Conservation (phyloP, 192 early-diverging fungal genomes). For the Diversispora epigaea region DNA sequence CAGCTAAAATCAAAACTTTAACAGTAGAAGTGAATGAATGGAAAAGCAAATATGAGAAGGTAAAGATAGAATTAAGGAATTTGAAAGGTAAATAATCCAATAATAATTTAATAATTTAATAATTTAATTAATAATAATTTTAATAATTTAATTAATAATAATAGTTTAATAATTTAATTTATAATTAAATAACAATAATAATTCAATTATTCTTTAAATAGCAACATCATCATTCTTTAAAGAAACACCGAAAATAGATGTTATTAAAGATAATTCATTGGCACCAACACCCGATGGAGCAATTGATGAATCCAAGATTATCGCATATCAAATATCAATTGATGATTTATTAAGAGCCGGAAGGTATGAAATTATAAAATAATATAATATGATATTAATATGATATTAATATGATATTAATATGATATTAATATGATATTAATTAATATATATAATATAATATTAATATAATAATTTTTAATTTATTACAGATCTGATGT, state of each 20-base stretch:
- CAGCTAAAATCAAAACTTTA: constrained; percentile 44
- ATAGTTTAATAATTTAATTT: background rate
- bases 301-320: constrained; percentile 68
- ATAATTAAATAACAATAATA: background rate
- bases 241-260: constrained; percentile 49
- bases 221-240: constrained; percentile 43
- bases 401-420: background rate
- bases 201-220: background rate
- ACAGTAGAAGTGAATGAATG: constrained; percentile 35
- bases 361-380: constrained; percentile 53
- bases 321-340: constrained; percentile 78
- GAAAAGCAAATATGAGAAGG: constrained; percentile 55
- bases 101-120: background rate
- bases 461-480: background rate
- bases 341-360: constrained; percentile 77
- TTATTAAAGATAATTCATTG: constrained; percentile 36
- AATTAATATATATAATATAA: background rate
- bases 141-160: background rate
- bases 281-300: constrained; percentile 55
- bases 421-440: background rate
- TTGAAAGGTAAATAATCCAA: constrained; percentile 46
- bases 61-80: constrained; percentile 50
- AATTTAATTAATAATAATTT: background rate
- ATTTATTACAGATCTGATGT: constrained; percentile 55
- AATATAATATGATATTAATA: background rate